Conservation (phyloP, 2,329 filamentous ascomycete species). For the Sphaerulina musiva region DNA sequence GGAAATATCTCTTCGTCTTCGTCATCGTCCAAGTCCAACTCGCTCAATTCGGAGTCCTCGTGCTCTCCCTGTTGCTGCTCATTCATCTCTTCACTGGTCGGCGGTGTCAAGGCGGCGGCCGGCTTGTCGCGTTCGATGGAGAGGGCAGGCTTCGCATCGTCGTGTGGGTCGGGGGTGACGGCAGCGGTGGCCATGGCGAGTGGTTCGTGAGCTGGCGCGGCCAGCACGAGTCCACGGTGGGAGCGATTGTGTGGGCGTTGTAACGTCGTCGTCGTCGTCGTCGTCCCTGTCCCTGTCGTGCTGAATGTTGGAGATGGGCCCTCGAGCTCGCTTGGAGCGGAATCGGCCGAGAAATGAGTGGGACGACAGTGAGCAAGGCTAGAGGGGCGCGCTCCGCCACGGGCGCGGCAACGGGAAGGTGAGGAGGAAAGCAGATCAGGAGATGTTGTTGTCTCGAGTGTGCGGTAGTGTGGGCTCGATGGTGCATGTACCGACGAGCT, state of each 20-base stretch:
- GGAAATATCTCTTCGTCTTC: conserved; percentile 59
- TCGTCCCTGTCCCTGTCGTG: background rate
- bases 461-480: no score
- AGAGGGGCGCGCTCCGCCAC: no score
- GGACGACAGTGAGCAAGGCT: background rate
- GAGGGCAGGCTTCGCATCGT: conserved; percentile 21
- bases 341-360: background rate
- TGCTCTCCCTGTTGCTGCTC: conserved; percentile 36
- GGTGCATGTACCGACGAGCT: no score
- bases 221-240: conserved; percentile 13
- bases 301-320: background rate
- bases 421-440: background rate
- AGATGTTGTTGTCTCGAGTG: background rate
- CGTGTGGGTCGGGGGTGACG: conserved; percentile 24
- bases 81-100: conserved; percentile 47
- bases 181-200: conserved; percentile 15
- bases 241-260: conserved; percentile 1
- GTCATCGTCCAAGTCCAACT: conserved; percentile 42
- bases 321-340: background rate
- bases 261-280: background rate
- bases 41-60: conserved; percentile 44
- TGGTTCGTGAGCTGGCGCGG: conserved; percentile 3
- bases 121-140: conserved; percentile 22
- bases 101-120: conserved; percentile 43
- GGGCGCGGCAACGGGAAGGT: no score